A percentile compares a stretch with the other conserved stretches of the same genome.
phyloP scores from a whole-genome alignment of 2,329 filamentous ascomycete genomes.

The Diaporthe longicolla region DNA sequence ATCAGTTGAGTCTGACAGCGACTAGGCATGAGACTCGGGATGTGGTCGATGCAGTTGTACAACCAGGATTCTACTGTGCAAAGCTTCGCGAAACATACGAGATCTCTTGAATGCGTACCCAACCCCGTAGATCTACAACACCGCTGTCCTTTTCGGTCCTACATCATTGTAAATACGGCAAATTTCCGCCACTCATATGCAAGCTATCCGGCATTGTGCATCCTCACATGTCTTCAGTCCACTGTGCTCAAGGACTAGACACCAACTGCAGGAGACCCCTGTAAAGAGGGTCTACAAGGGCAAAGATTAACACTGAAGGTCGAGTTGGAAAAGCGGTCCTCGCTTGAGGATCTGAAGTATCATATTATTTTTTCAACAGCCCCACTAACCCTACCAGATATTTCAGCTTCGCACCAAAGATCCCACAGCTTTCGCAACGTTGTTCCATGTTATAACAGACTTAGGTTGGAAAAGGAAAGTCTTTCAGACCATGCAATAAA shows the following conservation, averaged over 20 bases:
- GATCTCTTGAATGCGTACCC: neutral
- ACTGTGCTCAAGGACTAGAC: neutral
- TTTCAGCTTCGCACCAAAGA: neutral
- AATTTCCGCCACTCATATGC: neutral
- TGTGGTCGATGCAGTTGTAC: neutral
- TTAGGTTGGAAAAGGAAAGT: neutral
- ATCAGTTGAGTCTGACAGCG: neutral
- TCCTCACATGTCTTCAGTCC: neutral
- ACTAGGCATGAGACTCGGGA: neutral
- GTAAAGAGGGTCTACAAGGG: neutral
- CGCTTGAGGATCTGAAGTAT: slow-evolving; percentile 1
- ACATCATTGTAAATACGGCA: neutral
- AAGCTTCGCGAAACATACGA: neutral
- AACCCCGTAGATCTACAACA: neutral
- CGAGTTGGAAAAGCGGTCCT: neutral
- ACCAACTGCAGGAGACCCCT: slow-evolving; percentile 7
- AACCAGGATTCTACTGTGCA: too few species aligned
- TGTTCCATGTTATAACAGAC: neutral
- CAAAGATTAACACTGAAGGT: neutral
- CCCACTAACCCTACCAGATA: neutral
- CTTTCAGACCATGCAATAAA: neutral
- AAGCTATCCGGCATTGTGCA: neutral
- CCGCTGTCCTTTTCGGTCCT: neutral
- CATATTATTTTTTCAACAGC: neutral
- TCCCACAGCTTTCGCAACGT: too few species aligned